Evolutionary conservation across 2,329 filamentous ascomycete genomes (phyloP), one percentile per base, ranked within the genome.

Genomic region (Curvularia hawaiiensis): DNA sequence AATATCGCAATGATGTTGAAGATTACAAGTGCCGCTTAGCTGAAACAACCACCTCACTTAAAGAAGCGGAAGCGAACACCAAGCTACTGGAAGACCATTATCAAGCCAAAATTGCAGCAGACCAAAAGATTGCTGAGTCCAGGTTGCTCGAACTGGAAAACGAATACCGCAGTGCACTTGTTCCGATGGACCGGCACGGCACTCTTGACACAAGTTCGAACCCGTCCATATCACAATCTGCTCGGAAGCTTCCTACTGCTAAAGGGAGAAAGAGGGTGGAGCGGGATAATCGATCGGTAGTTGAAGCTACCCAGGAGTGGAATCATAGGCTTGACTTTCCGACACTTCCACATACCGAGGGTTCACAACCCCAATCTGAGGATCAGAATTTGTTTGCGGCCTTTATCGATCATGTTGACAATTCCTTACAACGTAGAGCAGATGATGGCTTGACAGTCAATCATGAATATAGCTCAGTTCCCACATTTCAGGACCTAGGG

Each of bases 191-290:
- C 12, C 30, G 3, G 30, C 30, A 31, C 1, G 30, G 9, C 30
- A 31, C 1, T 12, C 30, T 12, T 31, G 30, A 12, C 5, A 12
- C 30, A 31, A 31, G 30, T 2, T 11, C 30, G 30, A 31, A 4
- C 11, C 11, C 11, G 41, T 20, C 4, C 31, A n/a, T 20, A 6
- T 43, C 38, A 10, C 47, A 26, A 30, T 40, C 35, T 46, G 39
- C 18, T 18, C 62, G 43, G n/a, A 56, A 43, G 28, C 28, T 28
- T 26, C 51, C 24, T 12, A 16, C 11, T 11, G 46, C 14, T 4
- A 69, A 49, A 11, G 26, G 33, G 1, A 65, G 61, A 48, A 72
- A 66, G 56, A 70, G 64, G 30, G 58, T 69, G 22, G 59, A 60
- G 31, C 62, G 69, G 9, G 54, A 63, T 11, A 66, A 64, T 18